phyloP scores from a whole-genome alignment of 202 grass and related monocot genomes.

The Dendrocalamus latiflorus region DNA sequence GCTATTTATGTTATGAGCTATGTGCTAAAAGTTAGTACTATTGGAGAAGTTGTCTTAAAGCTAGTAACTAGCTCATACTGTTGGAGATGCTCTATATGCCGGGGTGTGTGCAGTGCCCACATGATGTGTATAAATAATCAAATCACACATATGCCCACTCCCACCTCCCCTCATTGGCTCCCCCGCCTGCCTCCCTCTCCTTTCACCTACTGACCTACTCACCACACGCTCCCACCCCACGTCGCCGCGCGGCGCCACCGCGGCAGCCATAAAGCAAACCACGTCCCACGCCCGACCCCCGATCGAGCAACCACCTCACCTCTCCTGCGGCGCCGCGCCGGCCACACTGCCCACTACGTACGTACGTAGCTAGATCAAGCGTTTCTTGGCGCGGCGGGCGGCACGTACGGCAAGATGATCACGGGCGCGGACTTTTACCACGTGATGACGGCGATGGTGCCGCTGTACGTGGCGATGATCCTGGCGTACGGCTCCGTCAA shows the following conservation, averaged over 20 bases:
- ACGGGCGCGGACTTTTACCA: conserved; percentile 74
- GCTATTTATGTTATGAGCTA: too few relatives aligned
- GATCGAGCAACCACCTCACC: too few relatives aligned
- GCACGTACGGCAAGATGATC: conserved; percentile 75
- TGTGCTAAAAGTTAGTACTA: too few relatives aligned
- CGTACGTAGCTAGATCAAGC: not conserved
- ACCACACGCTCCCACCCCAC: not conserved
- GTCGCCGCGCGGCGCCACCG: not conserved
- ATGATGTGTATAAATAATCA: conserved; percentile 57
- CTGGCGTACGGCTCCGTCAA: conserved; percentile 82
- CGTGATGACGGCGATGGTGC: conserved; percentile 94
- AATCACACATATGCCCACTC: not conserved
- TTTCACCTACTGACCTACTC: too few relatives aligned
- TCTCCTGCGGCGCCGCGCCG: not conserved
- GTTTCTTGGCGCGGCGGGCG: not conserved
- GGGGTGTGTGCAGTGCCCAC: too few relatives aligned
- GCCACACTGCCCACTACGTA: not conserved
- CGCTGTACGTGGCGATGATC: conserved; percentile 91
- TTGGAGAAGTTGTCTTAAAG: too few relatives aligned
- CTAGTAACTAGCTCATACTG: too few relatives aligned
- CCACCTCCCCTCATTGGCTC: conserved; percentile 21
- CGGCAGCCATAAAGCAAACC: not conserved
- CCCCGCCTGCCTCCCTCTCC: conserved; percentile 22
- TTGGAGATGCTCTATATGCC: too few relatives aligned
- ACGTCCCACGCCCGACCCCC: too few relatives aligned